Evolutionary conservation across 2,329 filamentous ascomycete species (phyloP), one percentile per base, ranked within the genome.

Genomic region (Diplodia scrobiculata): DNA sequence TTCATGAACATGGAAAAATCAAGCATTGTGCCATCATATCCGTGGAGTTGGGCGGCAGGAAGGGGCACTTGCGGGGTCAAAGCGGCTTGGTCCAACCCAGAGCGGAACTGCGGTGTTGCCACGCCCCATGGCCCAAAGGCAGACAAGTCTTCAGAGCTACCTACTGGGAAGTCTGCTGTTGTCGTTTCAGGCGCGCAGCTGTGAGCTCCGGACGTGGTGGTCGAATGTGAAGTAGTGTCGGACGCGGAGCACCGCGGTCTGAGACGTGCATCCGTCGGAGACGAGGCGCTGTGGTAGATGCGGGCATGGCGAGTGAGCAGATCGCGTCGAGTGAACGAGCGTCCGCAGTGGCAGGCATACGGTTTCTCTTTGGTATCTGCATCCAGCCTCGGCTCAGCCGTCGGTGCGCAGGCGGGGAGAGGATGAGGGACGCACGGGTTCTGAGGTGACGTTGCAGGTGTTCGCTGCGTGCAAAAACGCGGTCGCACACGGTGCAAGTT

Each of bases 371-470:
- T 63, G 14, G 60, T 63, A 32, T 63, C 60, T 63, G 19, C 29
- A n/a, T 47, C n/a, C 27, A 21, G 21, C 45, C 29, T 50, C 29
- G 58, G 41, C 48, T 75, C 53, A 66, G 67, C 71, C 53, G 72
- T 69, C 55, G 54, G 55, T 55, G 7, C 64, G n/a, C 19, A 38
- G 55, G 62, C 65, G 47, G 51, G 52, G 19, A 41, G 29, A 50
- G 52, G 51, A 58, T 50, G 67, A 65, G 67, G 32, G 62, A 74
- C 72, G 54, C 66, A 74, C 73, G 73, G 19, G 60, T 63, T 41
- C 60, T 19, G n/a, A 63, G 47, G 21, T 63, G 60, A 7, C 60
- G 60, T 25, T 63, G 60, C 27, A 63, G 60, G 34, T 63, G 60
- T 17, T 63, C 60, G 14, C 45, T 50, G 41, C 45, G 58, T 11